Conservation (phyloP, 176 grass and related monocot species). For the Hyparrhenia diplandra region DNA sequence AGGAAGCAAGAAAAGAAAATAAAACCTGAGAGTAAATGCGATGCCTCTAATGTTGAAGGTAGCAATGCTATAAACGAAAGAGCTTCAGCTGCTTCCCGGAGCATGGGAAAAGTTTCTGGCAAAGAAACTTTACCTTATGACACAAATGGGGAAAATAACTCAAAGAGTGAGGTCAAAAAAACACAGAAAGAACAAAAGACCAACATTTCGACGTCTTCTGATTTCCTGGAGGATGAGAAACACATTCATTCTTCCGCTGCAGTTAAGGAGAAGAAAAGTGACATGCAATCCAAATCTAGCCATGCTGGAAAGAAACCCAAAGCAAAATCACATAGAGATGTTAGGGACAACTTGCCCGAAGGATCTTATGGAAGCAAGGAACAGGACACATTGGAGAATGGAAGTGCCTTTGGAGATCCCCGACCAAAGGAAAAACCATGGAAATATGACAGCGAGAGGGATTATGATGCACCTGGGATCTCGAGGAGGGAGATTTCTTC, state of each 20-base stretch:
- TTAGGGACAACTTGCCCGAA: conserved; percentile 17
- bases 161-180: conserved; percentile 49
- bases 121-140: conserved; percentile 48
- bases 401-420: conserved; percentile 41
- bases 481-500: conserved; percentile 48
- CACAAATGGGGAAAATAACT: conserved; percentile 41
- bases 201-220: conserved; percentile 39
- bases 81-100: conserved; percentile 34
- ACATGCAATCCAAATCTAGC: conserved; percentile 47
- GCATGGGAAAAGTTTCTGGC: conserved; percentile 37
- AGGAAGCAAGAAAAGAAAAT: conserved; percentile 66
- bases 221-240: conserved; percentile 41
- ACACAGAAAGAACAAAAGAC: conserved; percentile 56
- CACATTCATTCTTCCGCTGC: conserved; percentile 37
- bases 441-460: conserved; percentile 54
- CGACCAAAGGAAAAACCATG: conserved; percentile 36
- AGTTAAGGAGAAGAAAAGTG: conserved; percentile 58
- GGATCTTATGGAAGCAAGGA: conserved; percentile 34
- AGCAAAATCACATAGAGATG: conserved; percentile 51
- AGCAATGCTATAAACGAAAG: conserved; percentile 47
- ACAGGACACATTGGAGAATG: conserved; percentile 44
- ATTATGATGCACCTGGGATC: conserved; percentile 41
- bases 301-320: conserved; percentile 57
- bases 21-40: conserved; percentile 51
- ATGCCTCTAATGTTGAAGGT: conserved; percentile 41